Evolutionary conservation across 495 filamentous ascomycete species (phyloP), one percentile per base, ranked within the genome.

Genomic region (Trichoderma virens): DNA sequence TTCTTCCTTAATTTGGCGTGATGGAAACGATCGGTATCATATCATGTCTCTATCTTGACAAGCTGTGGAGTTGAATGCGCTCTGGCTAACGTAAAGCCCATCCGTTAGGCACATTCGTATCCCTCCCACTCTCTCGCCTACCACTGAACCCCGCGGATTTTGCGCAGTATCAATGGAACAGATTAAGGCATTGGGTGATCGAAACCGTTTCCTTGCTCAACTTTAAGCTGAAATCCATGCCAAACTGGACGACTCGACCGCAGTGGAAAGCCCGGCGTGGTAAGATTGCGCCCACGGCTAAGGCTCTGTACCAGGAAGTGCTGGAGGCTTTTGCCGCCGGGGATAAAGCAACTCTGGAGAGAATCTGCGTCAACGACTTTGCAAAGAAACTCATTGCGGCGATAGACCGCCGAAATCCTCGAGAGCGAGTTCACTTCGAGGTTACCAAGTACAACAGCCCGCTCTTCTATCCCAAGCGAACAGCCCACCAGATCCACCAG

Each of bases 311-410:
- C 70, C 67, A 76, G 27, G 70, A 79, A 66, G 90, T 96, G 86
- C 88, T 90, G 68, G 81, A 80, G 63, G 86, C 88, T 9, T 83
- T 93, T 64, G 91, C 91, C 32, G 66, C 73, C 14, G 90, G 86
- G 65, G 85, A 93, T 73, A 73, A 78, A 51, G 64, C 72, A 5
- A 80, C 79, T 16, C 69, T 95, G 18, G 78, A 79, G 56, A 75
- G 73, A 28, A 80, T 89, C 34, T 88, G 88, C 76, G 78, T 79
- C 34, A 79, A 80, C 28, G 83, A 84, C n/a, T 78, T 94, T 32
- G 75, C 80, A 64, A 71, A 73, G 23, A 81, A 78, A 23, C 82
- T 94, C 64, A 71, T 68, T 32, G 67, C 71, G 7, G 80, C 82
- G 64, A 87, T 95, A 64, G 76, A 78, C 31, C 60, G 63, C 38